These are phyloP conservation scores for Aspergillus nomiae DNA, from an alignment of 2,329 filamentous ascomycete species.

Conservation along the genomic window DNA sequence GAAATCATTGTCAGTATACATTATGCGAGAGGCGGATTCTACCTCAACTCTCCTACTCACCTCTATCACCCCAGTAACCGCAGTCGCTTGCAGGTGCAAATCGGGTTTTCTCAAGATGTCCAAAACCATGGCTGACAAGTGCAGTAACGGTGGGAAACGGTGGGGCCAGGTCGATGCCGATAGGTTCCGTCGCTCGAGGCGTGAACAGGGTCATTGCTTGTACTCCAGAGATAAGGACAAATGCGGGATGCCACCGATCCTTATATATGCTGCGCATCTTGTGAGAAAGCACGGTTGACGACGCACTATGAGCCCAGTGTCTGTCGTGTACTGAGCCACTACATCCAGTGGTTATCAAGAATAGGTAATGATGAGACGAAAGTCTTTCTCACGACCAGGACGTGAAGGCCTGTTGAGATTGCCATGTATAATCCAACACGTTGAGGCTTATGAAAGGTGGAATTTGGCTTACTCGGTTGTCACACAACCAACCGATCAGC, in stretches of 20 bases:
- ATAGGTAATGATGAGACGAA: neutral
- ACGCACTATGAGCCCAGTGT: neutral
- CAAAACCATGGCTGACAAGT: neutral
- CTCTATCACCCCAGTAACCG: neutral
- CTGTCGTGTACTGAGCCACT: neutral
- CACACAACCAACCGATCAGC: neutral
- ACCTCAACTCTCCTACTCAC: neutral
- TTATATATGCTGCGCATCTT: neutral
- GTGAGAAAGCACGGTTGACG: neutral
- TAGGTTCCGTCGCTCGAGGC: neutral
- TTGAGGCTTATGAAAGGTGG: neutral
- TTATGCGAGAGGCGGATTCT: neutral
- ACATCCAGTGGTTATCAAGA: neutral
- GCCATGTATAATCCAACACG: accelerated
- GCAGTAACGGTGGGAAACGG: neutral
- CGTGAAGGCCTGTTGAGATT: too few species aligned
- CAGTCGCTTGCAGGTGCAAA: neutral
- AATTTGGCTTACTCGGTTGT: neutral
- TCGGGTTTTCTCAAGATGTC: neutral
- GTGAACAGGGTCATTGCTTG: neutral
- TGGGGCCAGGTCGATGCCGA: neutral
- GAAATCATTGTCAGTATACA: neutral
- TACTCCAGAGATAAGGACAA: neutral
- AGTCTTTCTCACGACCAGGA: neutral
- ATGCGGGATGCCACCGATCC: neutral